A percentile compares a stretch with the other conserved stretches of the same genome.
phyloP scores from a whole-genome alignment of 768 basidiomycete genomes.

The Rhodotorula graminis region DNA sequence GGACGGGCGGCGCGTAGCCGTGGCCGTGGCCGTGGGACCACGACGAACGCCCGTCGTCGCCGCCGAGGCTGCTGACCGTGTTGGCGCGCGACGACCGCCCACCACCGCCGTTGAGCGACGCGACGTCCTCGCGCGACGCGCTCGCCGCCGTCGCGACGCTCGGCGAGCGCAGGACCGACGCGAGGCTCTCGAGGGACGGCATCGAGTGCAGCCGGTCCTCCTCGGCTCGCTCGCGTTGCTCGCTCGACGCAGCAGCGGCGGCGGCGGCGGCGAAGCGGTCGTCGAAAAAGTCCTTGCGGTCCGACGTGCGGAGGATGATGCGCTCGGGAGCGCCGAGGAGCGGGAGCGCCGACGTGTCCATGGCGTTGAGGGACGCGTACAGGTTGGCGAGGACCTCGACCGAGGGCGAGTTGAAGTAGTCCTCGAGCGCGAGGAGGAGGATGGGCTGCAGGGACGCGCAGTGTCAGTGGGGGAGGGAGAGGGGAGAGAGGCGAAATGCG shows the following conservation, averaged over 20 bases:
- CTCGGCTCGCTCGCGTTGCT: not conserved
- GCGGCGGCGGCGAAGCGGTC: conserved; percentile 60
- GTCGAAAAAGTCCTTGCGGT: conserved; percentile 83
- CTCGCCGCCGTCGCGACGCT: not conserved
- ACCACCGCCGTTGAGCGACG: not conserved
- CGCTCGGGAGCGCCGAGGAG: conserved; percentile 74
- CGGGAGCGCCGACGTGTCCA: conserved; percentile 77
- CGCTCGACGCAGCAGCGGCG: not conserved
- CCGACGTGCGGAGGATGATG: conserved; percentile 78
- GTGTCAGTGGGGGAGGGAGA: not conserved
- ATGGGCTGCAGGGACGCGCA: conserved; percentile 62
- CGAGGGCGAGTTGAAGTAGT: conserved; percentile 84
- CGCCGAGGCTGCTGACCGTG: conserved; percentile 14
- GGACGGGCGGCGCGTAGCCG: not conserved
- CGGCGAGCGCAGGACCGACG: not conserved
- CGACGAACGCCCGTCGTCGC: conserved; percentile 1
- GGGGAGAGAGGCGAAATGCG: too few species aligned
- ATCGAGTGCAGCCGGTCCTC: not conserved
- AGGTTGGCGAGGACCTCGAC: conserved; percentile 83
- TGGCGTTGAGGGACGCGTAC: conserved; percentile 81
- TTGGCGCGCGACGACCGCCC: conserved; percentile 13
- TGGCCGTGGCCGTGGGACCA: not conserved
- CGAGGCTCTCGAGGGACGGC: conserved; percentile 4
- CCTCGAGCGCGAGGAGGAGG: conserved; percentile 85
- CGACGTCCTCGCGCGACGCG: conserved; percentile 18